Conservation (phyloP, 169 alveolate species). For the Plasmodium blacklocki region DNA sequence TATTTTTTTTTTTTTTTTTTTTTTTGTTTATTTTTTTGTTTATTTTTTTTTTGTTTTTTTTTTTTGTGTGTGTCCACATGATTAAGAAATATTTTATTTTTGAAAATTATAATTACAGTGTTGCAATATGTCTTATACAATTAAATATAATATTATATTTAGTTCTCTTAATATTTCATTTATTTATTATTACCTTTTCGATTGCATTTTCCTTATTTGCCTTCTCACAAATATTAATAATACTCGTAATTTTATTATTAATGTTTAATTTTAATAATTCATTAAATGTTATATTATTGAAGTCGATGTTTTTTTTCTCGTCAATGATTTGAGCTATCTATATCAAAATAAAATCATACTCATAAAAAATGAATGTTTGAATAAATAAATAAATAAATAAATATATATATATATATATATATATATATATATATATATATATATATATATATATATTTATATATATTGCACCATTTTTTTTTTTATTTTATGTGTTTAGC, state of each 20-base stretch:
- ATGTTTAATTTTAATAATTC: conserved; percentile 57
- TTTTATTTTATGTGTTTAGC: conserved; percentile 9
- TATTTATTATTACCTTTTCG: conserved; percentile 48
- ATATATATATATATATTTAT: neutral
- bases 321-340: conserved; percentile 67
- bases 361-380: too few species aligned
- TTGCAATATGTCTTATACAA: too few species aligned
- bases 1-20: neutral
- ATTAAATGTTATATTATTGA: conserved; percentile 68
- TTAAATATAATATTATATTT: neutral
- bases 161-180: neutral
- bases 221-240: conserved; percentile 73
- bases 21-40: neutral
- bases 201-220: conserved; percentile 73
- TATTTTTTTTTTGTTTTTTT: too few species aligned
- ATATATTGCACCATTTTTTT: neutral
- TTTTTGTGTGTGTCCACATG: neutral
- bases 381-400: neutral
- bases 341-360: too few species aligned
- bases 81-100: neutral
- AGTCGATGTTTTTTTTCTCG: conserved; percentile 61
- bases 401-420: neutral
- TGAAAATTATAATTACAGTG: too few species aligned
- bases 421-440: neutral
- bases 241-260: conserved; percentile 62